These are phyloP conservation scores for Oryza australiensis DNA, from an alignment of 176 grass and related monocot species.

Conservation along the genomic window DNA sequence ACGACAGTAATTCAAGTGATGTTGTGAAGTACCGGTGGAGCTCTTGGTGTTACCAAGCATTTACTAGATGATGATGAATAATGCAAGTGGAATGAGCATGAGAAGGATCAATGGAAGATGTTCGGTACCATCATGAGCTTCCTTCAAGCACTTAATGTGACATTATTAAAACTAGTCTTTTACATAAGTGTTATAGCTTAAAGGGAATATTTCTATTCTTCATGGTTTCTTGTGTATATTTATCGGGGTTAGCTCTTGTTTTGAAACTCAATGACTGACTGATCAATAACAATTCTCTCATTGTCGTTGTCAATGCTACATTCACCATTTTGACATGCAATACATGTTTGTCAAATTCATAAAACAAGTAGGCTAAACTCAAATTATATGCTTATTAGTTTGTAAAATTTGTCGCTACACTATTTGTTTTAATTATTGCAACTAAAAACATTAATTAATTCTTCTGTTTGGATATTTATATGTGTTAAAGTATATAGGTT, in stretches of 20 bases:
- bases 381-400: neutral
- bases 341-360: too few species aligned
- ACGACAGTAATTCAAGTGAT: neutral
- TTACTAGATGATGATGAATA: neutral
- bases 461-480: neutral
- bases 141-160: conserved; percentile 31
- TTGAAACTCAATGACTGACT: too few species aligned
- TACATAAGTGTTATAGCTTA: too few species aligned
- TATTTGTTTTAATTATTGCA: neutral
- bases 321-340: too few species aligned
- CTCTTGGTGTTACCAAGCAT: conserved; percentile 39
- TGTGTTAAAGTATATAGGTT: neutral
- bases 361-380: too few species aligned
- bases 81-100: neutral
- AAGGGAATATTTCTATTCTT: too few species aligned
- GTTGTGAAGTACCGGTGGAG: conserved; percentile 52
- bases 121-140: conserved; percentile 34
- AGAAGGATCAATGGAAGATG: neutral
- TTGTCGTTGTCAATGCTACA: neutral
- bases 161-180: too few species aligned
- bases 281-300: neutral
- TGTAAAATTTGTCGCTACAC: neutral
- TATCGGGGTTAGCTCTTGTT: too few species aligned
- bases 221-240: too few species aligned
- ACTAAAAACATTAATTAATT: neutral